Base-by-base conservation (phyloP, 2,329 filamentous ascomycete species). In the Sphaerulina vaccinii region DNA sequence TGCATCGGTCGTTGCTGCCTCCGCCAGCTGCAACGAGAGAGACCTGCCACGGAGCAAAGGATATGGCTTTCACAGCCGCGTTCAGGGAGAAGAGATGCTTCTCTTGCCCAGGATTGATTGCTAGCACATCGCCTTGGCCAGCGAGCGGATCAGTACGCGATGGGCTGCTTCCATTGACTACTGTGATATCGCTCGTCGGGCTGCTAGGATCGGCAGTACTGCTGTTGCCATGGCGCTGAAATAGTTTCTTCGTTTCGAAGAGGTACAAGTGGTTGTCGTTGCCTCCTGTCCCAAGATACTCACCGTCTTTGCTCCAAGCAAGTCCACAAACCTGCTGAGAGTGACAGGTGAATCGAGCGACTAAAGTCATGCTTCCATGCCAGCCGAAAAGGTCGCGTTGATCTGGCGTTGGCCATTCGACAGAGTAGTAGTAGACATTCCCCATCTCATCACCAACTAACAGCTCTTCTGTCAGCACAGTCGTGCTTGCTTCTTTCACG, bases 61-160 rank as follows among this genome's bases (percentile, higher is more conserved):
- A 90, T 61, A 97, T 93, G 24, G 93, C 93, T 71, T 99, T 99
- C 60, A 97, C 88, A 2, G 93, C 93, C 0, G 92, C 92, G 21
- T 83, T 83, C 68, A 99, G 90, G 9, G 77, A 70, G 81, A 90
- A 93, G 24, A 80, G 80, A 68, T 95, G 84, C 62, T 80, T 85
- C 63, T 67, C 52, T 18, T 87, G 83, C 19, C 66, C 66, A 13
- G 61, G 60, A 3, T 51, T 44, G 54, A 69, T 59, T 44, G 46
- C 53, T 3, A 62, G 54, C 16, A 73, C 66, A 1, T 61, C 49
- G 11, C 60, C 62, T 39, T 68, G 68, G 15, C 63, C 65, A 9
- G 68, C 44, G 3, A 54, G 32, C 3, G 36, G n/a, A 38, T 47
- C 33, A 5, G 32, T 35, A 2, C 21, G 42, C 15, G 46, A 18